phyloP scores from a whole-genome alignment of 83 land plant species.

The Diphasiastrum complanatum region DNA sequence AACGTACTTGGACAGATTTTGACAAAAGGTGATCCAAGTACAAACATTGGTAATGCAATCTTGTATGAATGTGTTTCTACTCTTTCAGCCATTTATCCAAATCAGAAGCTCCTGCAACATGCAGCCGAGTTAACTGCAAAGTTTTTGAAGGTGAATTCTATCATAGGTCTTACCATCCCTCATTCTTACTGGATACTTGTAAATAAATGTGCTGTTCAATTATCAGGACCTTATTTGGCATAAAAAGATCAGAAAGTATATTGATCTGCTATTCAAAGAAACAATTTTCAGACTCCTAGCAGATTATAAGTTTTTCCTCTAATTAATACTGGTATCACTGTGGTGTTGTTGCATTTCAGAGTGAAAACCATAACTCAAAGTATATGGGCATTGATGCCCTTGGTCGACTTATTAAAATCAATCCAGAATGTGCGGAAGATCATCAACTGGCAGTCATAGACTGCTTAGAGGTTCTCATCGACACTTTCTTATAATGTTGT shows the following conservation, averaged over 20 bases:
- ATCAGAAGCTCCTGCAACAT: conserved; percentile 57
- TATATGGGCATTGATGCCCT: conserved; percentile 97
- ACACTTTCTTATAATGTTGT: too few relatives aligned
- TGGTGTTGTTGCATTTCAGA: conserved; percentile 41
- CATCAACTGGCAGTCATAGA: conserved; percentile 98
- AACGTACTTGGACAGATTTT: conserved; percentile 73
- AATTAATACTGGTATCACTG: too few relatives aligned
- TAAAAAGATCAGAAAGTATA: background rate
- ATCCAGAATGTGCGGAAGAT: conserved; percentile 94
- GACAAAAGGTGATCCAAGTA: conserved; percentile 58
- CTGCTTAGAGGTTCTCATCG: conserved; percentile 98
- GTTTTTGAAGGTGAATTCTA: conserved; percentile 78
- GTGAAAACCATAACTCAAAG: conserved; percentile 80
- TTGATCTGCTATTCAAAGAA: too few relatives aligned
- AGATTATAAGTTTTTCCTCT: too few relatives aligned
- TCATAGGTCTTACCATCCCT: too few relatives aligned
- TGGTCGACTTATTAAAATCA: conserved; percentile 73
- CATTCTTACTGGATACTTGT: background rate
- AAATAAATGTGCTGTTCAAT: background rate
- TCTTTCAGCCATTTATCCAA: conserved; percentile 72
- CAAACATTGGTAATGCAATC: conserved; percentile 88
- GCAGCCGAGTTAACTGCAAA: conserved; percentile 77
- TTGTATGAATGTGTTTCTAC: conserved; percentile 84
- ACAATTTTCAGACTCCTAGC: too few relatives aligned
- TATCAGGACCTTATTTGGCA: background rate